Evolutionary conservation across 2,329 filamentous ascomycete species (phyloP).

Genomic region (Bertia moriformis): DNA sequence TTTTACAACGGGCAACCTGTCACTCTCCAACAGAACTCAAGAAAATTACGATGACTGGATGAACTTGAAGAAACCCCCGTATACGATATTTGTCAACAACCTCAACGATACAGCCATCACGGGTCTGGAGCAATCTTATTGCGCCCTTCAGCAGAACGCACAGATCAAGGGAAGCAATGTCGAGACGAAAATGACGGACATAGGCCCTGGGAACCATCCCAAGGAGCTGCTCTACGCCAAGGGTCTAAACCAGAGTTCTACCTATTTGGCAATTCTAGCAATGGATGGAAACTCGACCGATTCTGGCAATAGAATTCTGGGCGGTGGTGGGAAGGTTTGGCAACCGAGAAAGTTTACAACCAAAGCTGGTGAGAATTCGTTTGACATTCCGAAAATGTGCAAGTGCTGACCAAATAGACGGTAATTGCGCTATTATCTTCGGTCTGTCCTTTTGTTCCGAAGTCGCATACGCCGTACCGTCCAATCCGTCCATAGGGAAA

Average conservation of each 20-base stretch:
- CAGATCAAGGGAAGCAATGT: not conserved
- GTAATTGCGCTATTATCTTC: conserved; percentile 49
- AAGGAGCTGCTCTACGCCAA: conserved; percentile 51
- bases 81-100: not conserved
- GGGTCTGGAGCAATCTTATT: not conserved
- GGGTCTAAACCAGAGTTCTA: conserved; percentile 34
- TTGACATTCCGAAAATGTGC: no score
- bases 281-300: conserved; percentile 12
- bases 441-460: conserved; percentile 49
- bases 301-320: conserved; percentile 17
- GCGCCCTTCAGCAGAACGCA: not conserved
- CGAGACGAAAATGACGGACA: conserved; percentile 26
- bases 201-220: conserved; percentile 33
- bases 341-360: conserved; percentile 29
- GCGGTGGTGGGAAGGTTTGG: conserved; percentile 8
- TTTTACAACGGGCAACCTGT: not conserved
- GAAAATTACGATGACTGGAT: not conserved
- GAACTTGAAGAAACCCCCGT: not conserved
- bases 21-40: not conserved
- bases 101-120: not conserved
- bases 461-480: conserved; percentile 53
- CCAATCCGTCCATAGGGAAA: conserved; percentile 26
- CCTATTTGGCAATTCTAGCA: conserved; percentile 39
- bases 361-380: conserved; percentile 36
- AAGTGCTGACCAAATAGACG: conserved; percentile 20